Base-by-base conservation (phyloP, 192 early-diverging fungal genomes). In the Jimgerdemannia lactiflua region DNA sequence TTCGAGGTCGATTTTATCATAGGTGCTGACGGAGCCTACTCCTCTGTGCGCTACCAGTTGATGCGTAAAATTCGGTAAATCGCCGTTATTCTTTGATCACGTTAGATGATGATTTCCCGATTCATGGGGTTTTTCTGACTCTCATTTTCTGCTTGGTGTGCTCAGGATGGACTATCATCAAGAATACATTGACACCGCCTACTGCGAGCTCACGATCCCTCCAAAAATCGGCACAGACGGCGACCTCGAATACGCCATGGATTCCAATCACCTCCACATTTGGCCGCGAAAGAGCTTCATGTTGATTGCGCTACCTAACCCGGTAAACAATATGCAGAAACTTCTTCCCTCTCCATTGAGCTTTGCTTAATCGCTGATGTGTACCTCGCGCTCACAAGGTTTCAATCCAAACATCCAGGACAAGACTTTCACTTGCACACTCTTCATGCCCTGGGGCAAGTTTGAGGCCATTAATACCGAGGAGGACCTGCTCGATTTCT, bases 241-340 rank as follows among this genome's bases (percentile, higher is more conserved):
- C 6, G 65, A 84, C 67, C 49, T 70, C n/a, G 87, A 91, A 14
- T 98, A 92, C 84, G 90, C 89, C 18, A 93, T 99, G 89, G 90
- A 93, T 77, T 91, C 95, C 3, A 88, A 95, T 77, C 96, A 98
- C 71, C 86, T 99, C 70, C 97, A 99, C 80, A 99, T 99, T 73
- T 99, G 97, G 97, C 97, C 97, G 7, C 87, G 94, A 8, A 91
- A 96, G 72, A 92, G 93, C 17, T 98, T 96, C 73, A 99, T 99
- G 97, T 88, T 99, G 83, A 99, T 99, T 82, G 97, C 97, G 0
- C 88, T 99, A 67, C 96, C 97, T 44, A 99, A 99, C 84, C 86
- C 87, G 71, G 92, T 93, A 81, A 71, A 83, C 82, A 39, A 64
- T 69, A n/a, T 77, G 41, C 65, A 63, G 0, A 59, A 59, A 10